Percentiles rank a stretch among this genome's conserved stretches.
phyloP scores from a whole-genome alignment of 331 rosid genomes.

The Rhamnella rubrinervis region DNA sequence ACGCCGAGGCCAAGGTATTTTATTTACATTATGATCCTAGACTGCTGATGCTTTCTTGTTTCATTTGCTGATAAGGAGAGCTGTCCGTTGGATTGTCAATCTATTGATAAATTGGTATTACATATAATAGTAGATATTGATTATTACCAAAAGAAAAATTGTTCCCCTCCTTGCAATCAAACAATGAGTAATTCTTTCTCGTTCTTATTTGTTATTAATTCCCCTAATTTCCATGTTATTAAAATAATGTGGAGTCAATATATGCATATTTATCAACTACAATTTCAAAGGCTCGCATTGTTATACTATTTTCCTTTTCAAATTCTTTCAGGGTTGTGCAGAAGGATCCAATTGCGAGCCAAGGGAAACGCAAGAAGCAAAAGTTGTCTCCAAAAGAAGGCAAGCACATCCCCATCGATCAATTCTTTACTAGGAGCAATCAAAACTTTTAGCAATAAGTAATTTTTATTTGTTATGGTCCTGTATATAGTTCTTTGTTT shows the following conservation, averaged over 20 bases:
- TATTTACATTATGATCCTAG: neutral
- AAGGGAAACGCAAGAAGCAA: constrained; percentile 58
- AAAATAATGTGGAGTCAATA: no score
- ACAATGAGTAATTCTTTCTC: no score
- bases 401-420: constrained; percentile 61
- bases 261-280: no score
- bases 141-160: no score
- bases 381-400: constrained; percentile 59
- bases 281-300: no score
- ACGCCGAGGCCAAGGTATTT: constrained; percentile 48
- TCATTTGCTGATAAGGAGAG: neutral
- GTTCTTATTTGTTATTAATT: no score
- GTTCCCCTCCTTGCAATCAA: no score
- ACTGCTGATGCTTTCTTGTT: neutral
- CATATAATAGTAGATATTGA: neutral
- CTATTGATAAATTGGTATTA: neutral
- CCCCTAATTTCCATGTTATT: no score
- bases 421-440: constrained; percentile 60
- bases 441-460: constrained; percentile 28
- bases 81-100: neutral
- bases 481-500: constrained; percentile 21
- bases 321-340: constrained; percentile 22
- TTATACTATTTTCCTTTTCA: neutral
- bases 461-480: neutral
- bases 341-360: constrained; percentile 36